These are phyloP conservation scores for Fomes fomentarius DNA, from an alignment of 1,284 basidiomycete species.

Conservation along the genomic window DNA sequence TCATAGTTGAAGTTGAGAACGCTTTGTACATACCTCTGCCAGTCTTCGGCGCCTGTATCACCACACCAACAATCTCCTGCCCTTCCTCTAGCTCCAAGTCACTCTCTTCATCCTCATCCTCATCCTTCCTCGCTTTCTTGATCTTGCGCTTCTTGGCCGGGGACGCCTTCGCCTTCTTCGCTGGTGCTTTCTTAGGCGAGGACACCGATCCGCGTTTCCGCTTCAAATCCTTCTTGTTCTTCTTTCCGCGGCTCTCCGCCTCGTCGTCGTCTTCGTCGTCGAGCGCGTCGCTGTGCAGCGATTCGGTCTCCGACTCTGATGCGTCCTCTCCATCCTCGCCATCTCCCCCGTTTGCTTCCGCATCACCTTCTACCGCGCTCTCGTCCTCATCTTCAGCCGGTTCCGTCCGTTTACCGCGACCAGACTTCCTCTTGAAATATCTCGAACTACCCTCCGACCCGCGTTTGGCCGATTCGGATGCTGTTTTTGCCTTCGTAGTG, in stretches of 20 bases:
- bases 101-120: slow-evolving; percentile 40
- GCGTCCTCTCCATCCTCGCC: background rate
- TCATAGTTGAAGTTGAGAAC: background rate
- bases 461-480: background rate
- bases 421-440: background rate
- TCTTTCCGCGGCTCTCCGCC: slow-evolving; percentile 8
- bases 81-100: slow-evolving; percentile 63
- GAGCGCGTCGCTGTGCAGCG: slow-evolving; percentile 30
- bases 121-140: slow-evolving; percentile 27
- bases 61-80: slow-evolving; percentile 68
- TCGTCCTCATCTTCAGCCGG: background rate
- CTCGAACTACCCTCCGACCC: background rate
- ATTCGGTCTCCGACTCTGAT: slow-evolving; percentile 11
- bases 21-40: slow-evolving; percentile 62
- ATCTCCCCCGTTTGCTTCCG: background rate
- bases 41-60: slow-evolving; percentile 77
- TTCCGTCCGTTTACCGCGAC: background rate
- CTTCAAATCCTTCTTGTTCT: slow-evolving; percentile 27
- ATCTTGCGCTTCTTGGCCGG: slow-evolving; percentile 36
- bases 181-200: slow-evolving; percentile 2
- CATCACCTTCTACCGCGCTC: background rate
- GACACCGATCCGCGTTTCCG: slow-evolving; percentile 35
- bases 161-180: background rate
- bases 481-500: background rate
- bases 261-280: slow-evolving; percentile 26